Conservation (phyloP, 1,284 basidiomycete species). For the Boletus holoroseus region DNA sequence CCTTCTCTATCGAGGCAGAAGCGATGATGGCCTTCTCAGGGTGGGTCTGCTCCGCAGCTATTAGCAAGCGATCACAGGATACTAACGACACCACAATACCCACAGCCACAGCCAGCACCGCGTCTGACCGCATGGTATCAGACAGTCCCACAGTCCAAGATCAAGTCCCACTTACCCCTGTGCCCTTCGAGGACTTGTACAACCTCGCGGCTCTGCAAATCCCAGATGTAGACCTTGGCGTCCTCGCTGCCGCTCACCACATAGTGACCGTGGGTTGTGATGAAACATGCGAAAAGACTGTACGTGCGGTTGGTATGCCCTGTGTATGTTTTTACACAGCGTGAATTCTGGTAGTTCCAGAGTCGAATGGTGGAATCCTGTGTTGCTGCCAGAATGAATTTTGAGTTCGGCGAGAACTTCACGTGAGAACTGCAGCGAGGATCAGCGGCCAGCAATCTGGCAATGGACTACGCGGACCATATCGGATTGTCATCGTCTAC, state of each 20-base stretch:
- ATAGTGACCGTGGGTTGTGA: conserved; percentile 50
- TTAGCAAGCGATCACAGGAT: conserved; percentile 5
- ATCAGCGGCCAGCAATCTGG: conserved; percentile 11
- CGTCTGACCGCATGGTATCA: conserved; percentile 44
- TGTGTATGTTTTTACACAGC: conserved; percentile 88
- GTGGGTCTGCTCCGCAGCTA: conserved; percentile 50
- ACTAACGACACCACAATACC: conserved; percentile 23
- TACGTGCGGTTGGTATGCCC: conserved; percentile 81
- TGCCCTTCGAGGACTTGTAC: conserved; percentile 75
- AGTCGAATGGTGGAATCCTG: conserved; percentile 90
- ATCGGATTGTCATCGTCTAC: conserved; percentile 95
- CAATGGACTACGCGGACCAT: conserved; percentile 48
- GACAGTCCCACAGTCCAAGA: conserved; percentile 3
- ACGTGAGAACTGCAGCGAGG: conserved; percentile 62
- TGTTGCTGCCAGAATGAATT: conserved; percentile 82
- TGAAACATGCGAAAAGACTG: conserved; percentile 63
- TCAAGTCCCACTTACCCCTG: conserved; percentile 48
- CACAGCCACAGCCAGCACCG: conserved; percentile 70
- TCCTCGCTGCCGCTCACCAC: conserved; percentile 91
- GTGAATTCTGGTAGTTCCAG: conserved; percentile 91
- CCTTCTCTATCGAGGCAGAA: conserved; percentile 80
- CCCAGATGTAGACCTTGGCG: conserved; percentile 83
- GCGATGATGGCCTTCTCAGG: conserved; percentile 70
- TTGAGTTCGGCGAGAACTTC: conserved; percentile 86
- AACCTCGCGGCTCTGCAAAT: conserved; percentile 78